Percentiles rank a stretch among this genome's conserved stretches.
These are phyloP conservation scores for Nicotiana obtusifolia DNA, from an alignment of 257 asterid genomes.

Conservation along the genomic window DNA sequence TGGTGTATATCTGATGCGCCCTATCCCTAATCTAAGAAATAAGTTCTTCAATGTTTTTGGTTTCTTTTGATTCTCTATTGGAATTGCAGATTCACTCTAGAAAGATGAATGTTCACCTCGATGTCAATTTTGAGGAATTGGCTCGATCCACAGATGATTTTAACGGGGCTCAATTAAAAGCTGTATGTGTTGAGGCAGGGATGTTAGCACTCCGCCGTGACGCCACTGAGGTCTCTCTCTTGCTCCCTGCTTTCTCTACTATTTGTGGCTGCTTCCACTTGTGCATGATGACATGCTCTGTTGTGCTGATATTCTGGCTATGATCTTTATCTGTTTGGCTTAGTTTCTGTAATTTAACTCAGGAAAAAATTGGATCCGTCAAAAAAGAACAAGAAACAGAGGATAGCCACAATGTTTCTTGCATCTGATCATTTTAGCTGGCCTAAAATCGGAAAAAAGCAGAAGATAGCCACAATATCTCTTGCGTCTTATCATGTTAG, in stretches of 20 bases:
- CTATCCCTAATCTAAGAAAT: not conserved
- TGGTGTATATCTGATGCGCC: not conserved
- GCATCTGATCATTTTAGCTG: not conserved
- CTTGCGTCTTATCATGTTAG: not conserved
- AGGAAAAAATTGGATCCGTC: not conserved
- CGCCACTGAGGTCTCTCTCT: slow-evolving; percentile 73
- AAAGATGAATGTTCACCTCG: slow-evolving; percentile 94
- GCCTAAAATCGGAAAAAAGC: not conserved
- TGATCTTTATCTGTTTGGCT: not conserved
- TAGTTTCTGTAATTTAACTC: not conserved
- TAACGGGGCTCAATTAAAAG: slow-evolving; percentile 92
- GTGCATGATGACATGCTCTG: not conserved
- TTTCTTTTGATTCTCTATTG: not conserved
- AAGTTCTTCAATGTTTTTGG: not conserved
- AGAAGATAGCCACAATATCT: not conserved
- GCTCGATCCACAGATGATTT: slow-evolving; percentile 97
- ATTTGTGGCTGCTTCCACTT: not conserved
- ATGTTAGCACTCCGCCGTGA: slow-evolving; percentile 96
- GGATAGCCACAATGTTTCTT: not conserved
- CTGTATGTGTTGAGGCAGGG: slow-evolving; percentile 96
- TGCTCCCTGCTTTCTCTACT: slow-evolving; percentile 1
- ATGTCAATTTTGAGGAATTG: slow-evolving; percentile 93
- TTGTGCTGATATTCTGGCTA: not conserved
- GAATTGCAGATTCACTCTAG: slow-evolving; percentile 75
- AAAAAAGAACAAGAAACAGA: not conserved